Percentiles rank a stretch among this genome's conserved stretches.
Evolutionary conservation across 768 basidiomycete genomes (phyloP).

Genomic region (Jaapia argillacea): DNA sequence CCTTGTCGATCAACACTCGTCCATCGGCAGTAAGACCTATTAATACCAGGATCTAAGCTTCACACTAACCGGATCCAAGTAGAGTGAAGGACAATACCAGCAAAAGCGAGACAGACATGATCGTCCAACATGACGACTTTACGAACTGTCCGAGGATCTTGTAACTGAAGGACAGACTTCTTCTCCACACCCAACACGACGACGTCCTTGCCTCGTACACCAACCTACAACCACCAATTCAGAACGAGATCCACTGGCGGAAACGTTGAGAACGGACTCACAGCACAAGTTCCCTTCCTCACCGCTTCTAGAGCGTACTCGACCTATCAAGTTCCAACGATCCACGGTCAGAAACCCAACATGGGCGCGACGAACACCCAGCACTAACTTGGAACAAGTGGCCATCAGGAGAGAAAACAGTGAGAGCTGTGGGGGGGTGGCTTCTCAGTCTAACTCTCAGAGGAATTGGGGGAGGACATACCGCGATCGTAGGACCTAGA

Average conservation of each 20-base stretch:
- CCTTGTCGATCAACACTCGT: slow-evolving; percentile 95
- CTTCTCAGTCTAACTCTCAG: background rate
- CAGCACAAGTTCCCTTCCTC: slow-evolving; percentile 93
- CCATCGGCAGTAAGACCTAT: slow-evolving; percentile 95
- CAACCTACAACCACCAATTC: slow-evolving; percentile 49
- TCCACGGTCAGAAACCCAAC: slow-evolving; percentile 2
- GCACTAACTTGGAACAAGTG: slow-evolving; percentile 86
- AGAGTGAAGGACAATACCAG: slow-evolving; percentile 49
- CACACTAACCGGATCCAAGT: background rate
- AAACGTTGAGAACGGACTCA: slow-evolving; percentile 26
- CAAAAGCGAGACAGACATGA: slow-evolving; percentile 94
- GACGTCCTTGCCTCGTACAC: slow-evolving; percentile 88
- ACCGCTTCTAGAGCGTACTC: slow-evolving; percentile 99
- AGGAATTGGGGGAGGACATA: slow-evolving; percentile 21
- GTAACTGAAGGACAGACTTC: slow-evolving; percentile 94
- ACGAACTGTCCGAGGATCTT: slow-evolving; percentile 94
- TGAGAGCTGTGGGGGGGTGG: slow-evolving; percentile 58
- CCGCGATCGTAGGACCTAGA: slow-evolving; percentile 98
- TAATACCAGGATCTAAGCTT: slow-evolving; percentile 4
- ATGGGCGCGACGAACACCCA: background rate
- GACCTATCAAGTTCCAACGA: slow-evolving; percentile 63
- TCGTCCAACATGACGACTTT: slow-evolving; percentile 99
- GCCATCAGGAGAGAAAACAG: slow-evolving; percentile 97
- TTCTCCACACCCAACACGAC: slow-evolving; percentile 98
- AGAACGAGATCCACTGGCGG: background rate